phyloP scores from a whole-genome alignment of 106 monocot species.

The Cymbidium sinense region DNA sequence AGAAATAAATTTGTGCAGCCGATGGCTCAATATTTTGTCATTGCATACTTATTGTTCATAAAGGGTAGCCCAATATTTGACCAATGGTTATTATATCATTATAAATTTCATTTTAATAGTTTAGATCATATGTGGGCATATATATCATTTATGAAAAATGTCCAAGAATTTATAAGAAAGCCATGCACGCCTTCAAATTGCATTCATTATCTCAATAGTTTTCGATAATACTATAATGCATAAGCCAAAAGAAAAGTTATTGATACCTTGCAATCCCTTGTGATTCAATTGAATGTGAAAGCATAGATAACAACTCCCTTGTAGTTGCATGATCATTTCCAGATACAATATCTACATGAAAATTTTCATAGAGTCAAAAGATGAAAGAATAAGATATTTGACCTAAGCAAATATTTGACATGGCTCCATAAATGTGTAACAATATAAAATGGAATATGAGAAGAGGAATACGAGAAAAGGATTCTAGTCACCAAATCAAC shows the following conservation, averaged over 20 bases:
- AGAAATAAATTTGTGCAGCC: background rate
- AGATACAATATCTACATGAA: conserved; percentile 7
- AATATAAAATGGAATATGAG: background rate
- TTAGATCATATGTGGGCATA: background rate
- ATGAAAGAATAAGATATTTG: background rate
- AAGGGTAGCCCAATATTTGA: background rate
- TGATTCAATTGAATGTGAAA: conserved; percentile 2
- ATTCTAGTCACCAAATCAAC: background rate
- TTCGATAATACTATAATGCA: background rate
- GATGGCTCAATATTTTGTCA: background rate
- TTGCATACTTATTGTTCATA: background rate
- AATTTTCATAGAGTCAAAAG: background rate
- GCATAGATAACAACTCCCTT: background rate
- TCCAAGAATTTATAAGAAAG: background rate
- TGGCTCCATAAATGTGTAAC: background rate
- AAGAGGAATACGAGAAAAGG: background rate
- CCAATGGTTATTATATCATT: conserved; percentile 1
- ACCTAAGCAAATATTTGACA: background rate
- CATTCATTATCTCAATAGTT: background rate
- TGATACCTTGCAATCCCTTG: conserved; percentile 1
- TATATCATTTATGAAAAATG: background rate
- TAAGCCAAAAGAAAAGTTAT: background rate
- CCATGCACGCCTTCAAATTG: background rate
- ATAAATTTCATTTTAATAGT: background rate
- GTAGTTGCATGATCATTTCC: background rate